Conservation (phyloP, 352 stramenopile genomes). For the Bremia lactucae region DNA sequence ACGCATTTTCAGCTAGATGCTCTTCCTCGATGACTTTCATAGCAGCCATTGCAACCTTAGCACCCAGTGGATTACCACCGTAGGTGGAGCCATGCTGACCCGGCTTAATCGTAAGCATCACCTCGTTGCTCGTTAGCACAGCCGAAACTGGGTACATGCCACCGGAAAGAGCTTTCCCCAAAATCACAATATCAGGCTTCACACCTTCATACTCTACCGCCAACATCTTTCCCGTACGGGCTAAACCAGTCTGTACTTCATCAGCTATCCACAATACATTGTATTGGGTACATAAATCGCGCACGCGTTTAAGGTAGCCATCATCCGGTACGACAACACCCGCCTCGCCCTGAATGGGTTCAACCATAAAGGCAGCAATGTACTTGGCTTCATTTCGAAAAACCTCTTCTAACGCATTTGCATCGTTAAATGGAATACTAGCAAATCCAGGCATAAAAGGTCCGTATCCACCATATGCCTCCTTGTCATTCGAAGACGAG, state of each 20-base stretch:
- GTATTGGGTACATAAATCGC: constrained; percentile 92
- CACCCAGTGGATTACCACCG: constrained; percentile 94
- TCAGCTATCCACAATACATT: constrained; percentile 99
- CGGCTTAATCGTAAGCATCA: constrained; percentile 97
- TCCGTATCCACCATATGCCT: constrained; percentile 87
- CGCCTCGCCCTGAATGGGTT: constrained; percentile 98
- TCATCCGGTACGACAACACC: constrained; percentile 1
- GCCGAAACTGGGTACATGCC: constrained; percentile 96
- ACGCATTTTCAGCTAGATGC: constrained; percentile 91
- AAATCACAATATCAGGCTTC: constrained; percentile 96
- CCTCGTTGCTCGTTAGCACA: constrained; percentile 92
- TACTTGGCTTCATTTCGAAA: constrained; percentile 77
- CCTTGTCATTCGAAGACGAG: constrained; percentile 88
- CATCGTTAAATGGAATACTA: constrained; percentile 89
- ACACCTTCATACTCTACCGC: constrained; percentile 93
- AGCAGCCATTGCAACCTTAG: constrained; percentile 94
- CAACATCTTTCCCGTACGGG: constrained; percentile 94
- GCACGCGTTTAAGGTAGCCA: constrained; percentile 85
- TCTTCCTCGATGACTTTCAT: constrained; percentile 91
- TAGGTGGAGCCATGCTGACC: constrained; percentile 96
- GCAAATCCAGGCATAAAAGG: constrained; percentile 97
- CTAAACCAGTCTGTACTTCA: constrained; percentile 96
- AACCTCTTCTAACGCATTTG: constrained; percentile 70
- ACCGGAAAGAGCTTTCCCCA: constrained; percentile 94
- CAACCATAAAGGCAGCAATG: constrained; percentile 98